These are phyloP conservation scores for Neoboletus subvelutipes DNA, from an alignment of 768 basidiomycete genomes.

Conservation along the genomic window DNA sequence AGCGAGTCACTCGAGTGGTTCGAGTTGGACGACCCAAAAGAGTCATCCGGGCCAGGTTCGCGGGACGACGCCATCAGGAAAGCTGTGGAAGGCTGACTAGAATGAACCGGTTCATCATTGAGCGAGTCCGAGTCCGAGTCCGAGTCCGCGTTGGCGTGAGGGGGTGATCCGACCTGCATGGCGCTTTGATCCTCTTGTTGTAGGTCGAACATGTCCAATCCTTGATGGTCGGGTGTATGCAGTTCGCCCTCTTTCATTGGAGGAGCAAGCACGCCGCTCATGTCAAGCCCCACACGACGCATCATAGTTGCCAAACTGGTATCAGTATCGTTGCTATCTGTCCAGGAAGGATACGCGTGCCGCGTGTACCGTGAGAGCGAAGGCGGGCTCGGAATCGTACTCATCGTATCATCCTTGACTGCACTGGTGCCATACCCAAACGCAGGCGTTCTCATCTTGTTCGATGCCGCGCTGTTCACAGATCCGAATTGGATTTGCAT, in stretches of 20 bases:
- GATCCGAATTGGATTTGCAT: constrained; percentile 39
- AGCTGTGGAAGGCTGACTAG: constrained; percentile 66
- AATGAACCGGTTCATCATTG: constrained; percentile 51
- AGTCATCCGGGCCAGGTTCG: constrained; percentile 33
- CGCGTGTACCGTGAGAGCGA: constrained; percentile 67
- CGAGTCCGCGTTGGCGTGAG: constrained; percentile 14
- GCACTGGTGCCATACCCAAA: constrained; percentile 24
- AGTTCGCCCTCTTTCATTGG: constrained; percentile 4
- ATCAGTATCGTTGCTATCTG: constrained; percentile 50
- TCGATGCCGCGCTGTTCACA: constrained; percentile 11
- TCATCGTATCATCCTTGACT: constrained; percentile 57
- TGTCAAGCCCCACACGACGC: constrained; percentile 53
- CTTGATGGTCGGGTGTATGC: constrained; percentile 27
- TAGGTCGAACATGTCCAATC: constrained; percentile 24
- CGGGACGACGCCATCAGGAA: constrained; percentile 61
- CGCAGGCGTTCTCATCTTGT: constrained; percentile 28
- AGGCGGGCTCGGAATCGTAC: constrained; percentile 67
- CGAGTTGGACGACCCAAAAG: constrained; percentile 49
- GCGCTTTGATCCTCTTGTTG: constrained; percentile 26
- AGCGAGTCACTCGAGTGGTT: constrained; percentile 61
- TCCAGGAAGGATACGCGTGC: constrained; percentile 33
- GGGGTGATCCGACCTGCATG: constrained; percentile 12
- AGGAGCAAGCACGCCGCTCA: constrained; percentile 14
- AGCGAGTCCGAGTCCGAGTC: constrained; percentile 54
- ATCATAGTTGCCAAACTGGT: constrained; percentile 71